These are phyloP conservation scores for Phoma sp. DNA, from an alignment of 2,329 filamentous ascomycete species.

Conservation along the genomic window DNA sequence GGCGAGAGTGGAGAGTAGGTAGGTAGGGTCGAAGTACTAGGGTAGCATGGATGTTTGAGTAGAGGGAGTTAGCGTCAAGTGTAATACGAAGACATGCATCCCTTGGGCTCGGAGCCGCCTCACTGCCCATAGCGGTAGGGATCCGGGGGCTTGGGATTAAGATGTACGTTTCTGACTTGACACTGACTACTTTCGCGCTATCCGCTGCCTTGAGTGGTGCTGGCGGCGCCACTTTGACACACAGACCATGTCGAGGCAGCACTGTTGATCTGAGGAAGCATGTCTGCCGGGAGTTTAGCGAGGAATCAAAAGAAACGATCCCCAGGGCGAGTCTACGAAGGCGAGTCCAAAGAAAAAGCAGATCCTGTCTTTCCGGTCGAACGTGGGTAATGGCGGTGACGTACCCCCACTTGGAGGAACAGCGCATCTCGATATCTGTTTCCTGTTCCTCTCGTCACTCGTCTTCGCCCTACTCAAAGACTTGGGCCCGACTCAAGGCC, in stretches of 20 bases:
- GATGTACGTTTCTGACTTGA: constrained; percentile 40
- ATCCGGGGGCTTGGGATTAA: constrained; percentile 45
- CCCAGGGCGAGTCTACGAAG: constrained; percentile 35
- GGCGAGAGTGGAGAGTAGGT: constrained; percentile 44
- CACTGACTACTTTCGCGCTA: constrained; percentile 26
- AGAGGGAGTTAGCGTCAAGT: constrained; percentile 44
- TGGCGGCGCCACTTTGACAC: constrained; percentile 48
- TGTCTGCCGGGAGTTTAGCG: constrained; percentile 40
- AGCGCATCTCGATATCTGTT: constrained; percentile 29
- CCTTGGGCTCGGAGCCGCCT: constrained; percentile 38
- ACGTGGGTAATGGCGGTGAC: constrained; percentile 39
- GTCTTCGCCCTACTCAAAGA: constrained; percentile 31
- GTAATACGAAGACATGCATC: constrained; percentile 45
- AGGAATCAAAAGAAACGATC: constrained; percentile 38
- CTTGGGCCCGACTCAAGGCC: constrained; percentile 38
- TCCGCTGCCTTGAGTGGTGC: constrained; percentile 43
- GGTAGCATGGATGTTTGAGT: constrained; percentile 38
- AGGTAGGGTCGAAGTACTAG: constrained; percentile 36
- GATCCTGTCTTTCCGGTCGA: constrained; percentile 25
- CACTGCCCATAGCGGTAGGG: constrained; percentile 43
- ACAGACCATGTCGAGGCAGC: constrained; percentile 37
- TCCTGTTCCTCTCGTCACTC: constrained; percentile 32
- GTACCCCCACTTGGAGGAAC: constrained; percentile 39
- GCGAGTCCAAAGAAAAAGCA: constrained; percentile 40
- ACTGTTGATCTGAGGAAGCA: constrained; percentile 43